Conservation (phyloP, 257 asterid genomes). For the Pogostemon cablin region DNA sequence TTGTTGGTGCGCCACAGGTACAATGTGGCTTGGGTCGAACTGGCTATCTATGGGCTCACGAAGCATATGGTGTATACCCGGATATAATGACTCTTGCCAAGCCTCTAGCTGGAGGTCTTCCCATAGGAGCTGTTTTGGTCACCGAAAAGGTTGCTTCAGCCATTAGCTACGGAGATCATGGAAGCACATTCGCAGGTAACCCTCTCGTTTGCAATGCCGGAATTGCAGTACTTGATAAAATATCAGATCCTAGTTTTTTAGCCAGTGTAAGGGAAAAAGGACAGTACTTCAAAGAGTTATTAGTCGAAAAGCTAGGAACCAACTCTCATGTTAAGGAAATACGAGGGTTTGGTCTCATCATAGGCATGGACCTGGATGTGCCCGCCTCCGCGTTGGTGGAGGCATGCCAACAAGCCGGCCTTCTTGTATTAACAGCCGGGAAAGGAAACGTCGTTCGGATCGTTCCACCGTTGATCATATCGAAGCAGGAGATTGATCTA, state of each 20-base stretch:
- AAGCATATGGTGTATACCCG: conserved; percentile 67
- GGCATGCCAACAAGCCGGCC: conserved; percentile 77
- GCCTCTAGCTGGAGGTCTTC: conserved; percentile 99
- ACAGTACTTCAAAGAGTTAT: conserved; percentile 55
- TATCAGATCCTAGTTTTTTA: conserved; percentile 61
- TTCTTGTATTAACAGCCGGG: conserved; percentile 86
- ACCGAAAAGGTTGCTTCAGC: conserved; percentile 73
- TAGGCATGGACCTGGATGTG: conserved; percentile 84
- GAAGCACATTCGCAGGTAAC: conserved; percentile 97
- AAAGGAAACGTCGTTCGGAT: conserved; percentile 89
- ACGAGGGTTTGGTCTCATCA: conserved; percentile 80
- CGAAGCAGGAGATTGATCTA: conserved; percentile 62
- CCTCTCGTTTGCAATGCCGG: conserved; percentile 93
- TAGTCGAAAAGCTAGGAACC: conserved; percentile 53
- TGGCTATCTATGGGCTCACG: conserved; percentile 94
- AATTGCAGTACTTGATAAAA: conserved; percentile 72
- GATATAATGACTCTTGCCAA: conserved; percentile 96
- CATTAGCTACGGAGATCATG: conserved; percentile 85
- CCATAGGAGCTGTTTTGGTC: conserved; percentile 81
- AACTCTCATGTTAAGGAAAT: conserved; percentile 75
- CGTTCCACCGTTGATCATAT: conserved; percentile 84
- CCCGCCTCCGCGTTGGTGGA: conserved; percentile 74
- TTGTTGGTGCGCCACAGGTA: conserved; percentile 48
- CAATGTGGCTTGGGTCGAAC: conserved; percentile 96
- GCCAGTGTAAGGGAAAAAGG: conserved; percentile 69